Evolutionary conservation across 352 stramenopile species (phyloP).

Genomic region (Albugo laibachii): DNA sequence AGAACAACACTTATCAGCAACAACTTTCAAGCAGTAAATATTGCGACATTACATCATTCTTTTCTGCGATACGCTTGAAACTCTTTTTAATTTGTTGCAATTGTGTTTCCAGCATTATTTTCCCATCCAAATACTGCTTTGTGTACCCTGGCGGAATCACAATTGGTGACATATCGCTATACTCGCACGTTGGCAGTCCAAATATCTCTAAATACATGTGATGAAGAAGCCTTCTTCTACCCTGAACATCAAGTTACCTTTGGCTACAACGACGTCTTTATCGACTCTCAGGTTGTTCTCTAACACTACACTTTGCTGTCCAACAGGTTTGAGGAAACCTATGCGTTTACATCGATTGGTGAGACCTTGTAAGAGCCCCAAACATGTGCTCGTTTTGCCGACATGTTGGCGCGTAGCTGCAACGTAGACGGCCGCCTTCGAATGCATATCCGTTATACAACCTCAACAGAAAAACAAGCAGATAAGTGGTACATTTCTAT

Average conservation of each 20-base stretch:
- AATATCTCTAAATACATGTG: constrained; percentile 76
- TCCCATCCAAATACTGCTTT: constrained; percentile 87
- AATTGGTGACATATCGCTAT: constrained; percentile 90
- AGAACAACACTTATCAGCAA: no score
- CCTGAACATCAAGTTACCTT: constrained; percentile 25
- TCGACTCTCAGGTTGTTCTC: constrained; percentile 68
- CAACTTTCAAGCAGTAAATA: not conserved
- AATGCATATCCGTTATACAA: no score
- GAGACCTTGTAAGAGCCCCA: constrained; percentile 86
- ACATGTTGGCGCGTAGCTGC: constrained; percentile 77
- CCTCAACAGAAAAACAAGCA: no score
- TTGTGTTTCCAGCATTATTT: constrained; percentile 70
- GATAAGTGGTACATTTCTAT: no score
- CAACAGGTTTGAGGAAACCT: constrained; percentile 91
- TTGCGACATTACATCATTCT: constrained; percentile 26
- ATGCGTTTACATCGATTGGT: constrained; percentile 77
- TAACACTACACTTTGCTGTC: constrained; percentile 79
- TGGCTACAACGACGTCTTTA: constrained; percentile 77
- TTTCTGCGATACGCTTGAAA: constrained; percentile 35
- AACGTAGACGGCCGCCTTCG: constrained; percentile 56
- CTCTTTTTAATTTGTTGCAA: constrained; percentile 40
- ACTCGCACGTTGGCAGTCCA: constrained; percentile 79
- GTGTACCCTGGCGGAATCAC: constrained; percentile 93
- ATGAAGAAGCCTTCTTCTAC: not conserved
- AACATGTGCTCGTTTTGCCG: constrained; percentile 84